phyloP scores from a whole-genome alignment of 495 filamentous ascomycete genomes.

The Barbatosphaeria neglecta region DNA sequence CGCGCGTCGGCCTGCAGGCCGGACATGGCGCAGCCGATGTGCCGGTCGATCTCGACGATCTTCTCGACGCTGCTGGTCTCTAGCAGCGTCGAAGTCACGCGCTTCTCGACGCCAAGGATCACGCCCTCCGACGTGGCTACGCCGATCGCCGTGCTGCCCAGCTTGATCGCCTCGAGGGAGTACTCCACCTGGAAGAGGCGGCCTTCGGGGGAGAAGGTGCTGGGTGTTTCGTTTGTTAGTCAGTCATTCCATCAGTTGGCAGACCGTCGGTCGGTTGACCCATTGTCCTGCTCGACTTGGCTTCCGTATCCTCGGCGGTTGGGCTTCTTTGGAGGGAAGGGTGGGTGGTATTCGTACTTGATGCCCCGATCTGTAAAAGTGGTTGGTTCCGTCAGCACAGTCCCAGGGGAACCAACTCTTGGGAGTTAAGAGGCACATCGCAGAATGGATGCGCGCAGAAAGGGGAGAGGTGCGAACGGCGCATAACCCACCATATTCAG shows the following conservation, averaged over 20 bases:
- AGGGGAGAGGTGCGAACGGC: background rate
- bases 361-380: conserved; percentile 95
- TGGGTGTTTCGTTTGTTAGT: conserved; percentile 55
- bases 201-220: conserved; percentile 99
- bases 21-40: conserved; percentile 98
- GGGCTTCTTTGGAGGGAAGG: conserved; percentile 8
- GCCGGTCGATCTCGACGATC: conserved; percentile 96
- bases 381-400: too few relatives aligned
- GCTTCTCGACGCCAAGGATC: conserved; percentile 96
- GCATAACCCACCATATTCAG: conserved; percentile 84
- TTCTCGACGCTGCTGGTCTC: conserved; percentile 97
- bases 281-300: too few relatives aligned
- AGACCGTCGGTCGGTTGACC: background rate
- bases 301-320: too few relatives aligned
- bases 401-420: too few relatives aligned
- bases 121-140: conserved; percentile 90
- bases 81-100: conserved; percentile 91
- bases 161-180: conserved; percentile 99
- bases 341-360: conserved; percentile 54
- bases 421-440: conserved; percentile 14
- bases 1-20: conserved; percentile 94
- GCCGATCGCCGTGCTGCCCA: conserved; percentile 95
- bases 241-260: background rate
- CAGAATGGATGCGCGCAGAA: conserved; percentile 3
- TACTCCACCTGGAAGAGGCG: conserved; percentile 99